Conservation (phyloP, 345 rosid species). For the Odontarrhena argentea region DNA sequence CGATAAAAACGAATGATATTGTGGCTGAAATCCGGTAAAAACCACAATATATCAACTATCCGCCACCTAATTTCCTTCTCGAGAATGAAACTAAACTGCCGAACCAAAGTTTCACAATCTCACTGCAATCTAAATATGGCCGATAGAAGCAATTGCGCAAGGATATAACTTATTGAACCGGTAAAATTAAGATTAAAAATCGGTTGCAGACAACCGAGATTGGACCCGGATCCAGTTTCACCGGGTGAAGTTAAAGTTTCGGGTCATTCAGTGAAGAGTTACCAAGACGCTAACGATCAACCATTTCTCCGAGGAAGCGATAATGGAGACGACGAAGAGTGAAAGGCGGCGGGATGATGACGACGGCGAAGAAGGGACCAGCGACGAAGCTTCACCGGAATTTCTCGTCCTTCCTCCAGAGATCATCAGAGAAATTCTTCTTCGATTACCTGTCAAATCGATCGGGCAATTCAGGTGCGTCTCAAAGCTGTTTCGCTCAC, state of each 20-base stretch:
- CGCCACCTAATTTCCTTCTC: too few relatives aligned
- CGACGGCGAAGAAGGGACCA: not conserved
- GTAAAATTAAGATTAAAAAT: not conserved
- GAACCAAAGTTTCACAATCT: too few relatives aligned
- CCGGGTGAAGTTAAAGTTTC: constrained; percentile 6
- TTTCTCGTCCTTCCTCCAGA: constrained; percentile 40
- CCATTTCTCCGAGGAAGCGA: constrained; percentile 26
- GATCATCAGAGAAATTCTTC: constrained; percentile 47
- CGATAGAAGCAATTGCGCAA: too few relatives aligned
- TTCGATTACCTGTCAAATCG: constrained; percentile 46
- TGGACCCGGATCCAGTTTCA: constrained; percentile 13
- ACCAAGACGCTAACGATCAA: not conserved
- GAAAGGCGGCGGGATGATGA: constrained; percentile 25
- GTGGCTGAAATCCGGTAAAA: too few relatives aligned
- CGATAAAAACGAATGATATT: too few relatives aligned
- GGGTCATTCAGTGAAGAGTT: not conserved
- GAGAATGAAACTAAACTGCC: too few relatives aligned
- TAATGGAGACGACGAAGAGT: constrained; percentile 29
- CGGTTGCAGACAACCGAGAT: not conserved
- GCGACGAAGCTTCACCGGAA: constrained; percentile 8
- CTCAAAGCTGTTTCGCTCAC: constrained; percentile 42
- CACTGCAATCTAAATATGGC: too few relatives aligned
- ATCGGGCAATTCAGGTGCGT: constrained; percentile 51
- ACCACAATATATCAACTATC: too few relatives aligned
- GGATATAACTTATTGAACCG: too few relatives aligned